A percentile compares a stretch with the other conserved stretches of the same genome.
phyloP scores from a whole-genome alignment of 371 early-diverging fungal genomes.

The Apophysomyces trapeziformis region DNA sequence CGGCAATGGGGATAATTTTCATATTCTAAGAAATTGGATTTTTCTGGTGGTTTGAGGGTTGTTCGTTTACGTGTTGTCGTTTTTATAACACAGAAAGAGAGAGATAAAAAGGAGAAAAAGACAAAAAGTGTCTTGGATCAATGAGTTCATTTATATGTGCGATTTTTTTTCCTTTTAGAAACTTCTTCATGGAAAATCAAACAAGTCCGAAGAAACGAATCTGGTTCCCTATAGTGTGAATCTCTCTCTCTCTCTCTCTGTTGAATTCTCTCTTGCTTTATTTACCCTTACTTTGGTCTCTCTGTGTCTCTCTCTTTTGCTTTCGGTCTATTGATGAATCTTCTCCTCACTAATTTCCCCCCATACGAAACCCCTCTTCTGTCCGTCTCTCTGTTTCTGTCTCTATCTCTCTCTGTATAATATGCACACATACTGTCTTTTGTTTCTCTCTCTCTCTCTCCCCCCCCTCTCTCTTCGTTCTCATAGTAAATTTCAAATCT shows the following conservation, averaged over 20 bases:
- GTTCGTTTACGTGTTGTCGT: no score
- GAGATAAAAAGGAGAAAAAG: slow-evolving; percentile 17
- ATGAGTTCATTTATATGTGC: slow-evolving; percentile 10
- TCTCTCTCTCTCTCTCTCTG: slow-evolving; percentile 3
- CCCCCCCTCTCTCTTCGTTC: no score
- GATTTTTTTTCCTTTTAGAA: slow-evolving; percentile 16
- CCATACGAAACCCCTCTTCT: no score
- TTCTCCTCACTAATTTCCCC: no score
- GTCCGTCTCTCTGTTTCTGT: no score
- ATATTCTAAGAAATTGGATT: slow-evolving; percentile 1
- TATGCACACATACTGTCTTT: no score
- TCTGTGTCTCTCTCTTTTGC: neutral
- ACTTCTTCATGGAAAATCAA: slow-evolving; percentile 9
- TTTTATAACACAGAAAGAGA: neutral
- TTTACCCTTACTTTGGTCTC: neutral
- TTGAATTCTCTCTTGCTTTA: neutral
- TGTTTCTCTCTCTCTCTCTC: no score
- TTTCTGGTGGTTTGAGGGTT: no score
- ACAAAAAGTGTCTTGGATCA: slow-evolving; percentile 9
- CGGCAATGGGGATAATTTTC: slow-evolving; percentile 36
- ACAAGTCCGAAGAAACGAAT: slow-evolving; percentile 9
- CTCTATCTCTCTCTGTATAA: no score
- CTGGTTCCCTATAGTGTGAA: neutral
- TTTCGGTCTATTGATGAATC: no score
- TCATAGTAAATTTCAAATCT: no score